A percentile compares a stretch with the other conserved stretches of the same genome.
Conservation (phyloP, 75 land plant species). For the Pinus taeda region DNA sequence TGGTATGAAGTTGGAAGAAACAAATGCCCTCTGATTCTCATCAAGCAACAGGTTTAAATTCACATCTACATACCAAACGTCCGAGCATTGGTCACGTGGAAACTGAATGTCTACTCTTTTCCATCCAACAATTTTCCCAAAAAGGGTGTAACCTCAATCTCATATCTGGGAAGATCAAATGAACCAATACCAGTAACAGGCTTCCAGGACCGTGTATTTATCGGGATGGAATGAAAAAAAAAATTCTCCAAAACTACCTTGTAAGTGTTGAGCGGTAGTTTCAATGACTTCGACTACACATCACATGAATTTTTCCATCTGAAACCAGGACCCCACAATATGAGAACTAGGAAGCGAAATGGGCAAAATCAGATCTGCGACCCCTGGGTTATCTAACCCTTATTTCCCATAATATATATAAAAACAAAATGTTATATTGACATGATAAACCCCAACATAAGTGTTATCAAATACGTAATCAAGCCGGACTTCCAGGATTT, state of each 20-base stretch:
- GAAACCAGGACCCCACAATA: conserved; percentile 85
- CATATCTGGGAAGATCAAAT: conserved; percentile 15
- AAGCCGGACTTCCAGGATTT: conserved; percentile 17
- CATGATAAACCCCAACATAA: conserved; percentile 32
- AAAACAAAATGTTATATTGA: conserved; percentile 17
- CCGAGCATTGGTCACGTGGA: conserved; percentile 22
- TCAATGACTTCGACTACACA: conserved; percentile 24
- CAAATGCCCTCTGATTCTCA: conserved; percentile 11
- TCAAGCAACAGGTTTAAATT: conserved; percentile 58
- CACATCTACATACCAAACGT: conserved; percentile 31
- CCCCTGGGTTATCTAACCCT: neutral
- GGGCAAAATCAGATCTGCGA: conserved; percentile 56
- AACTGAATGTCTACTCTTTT: conserved; percentile 19
- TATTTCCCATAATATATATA: neutral
- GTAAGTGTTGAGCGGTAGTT: conserved; percentile 61
- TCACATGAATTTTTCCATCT: conserved; percentile 47
- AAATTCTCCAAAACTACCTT: conserved; percentile 78
- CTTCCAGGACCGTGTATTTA: conserved; percentile 34
- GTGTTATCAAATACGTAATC: conserved; percentile 14
- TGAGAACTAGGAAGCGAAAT: conserved; percentile 37
- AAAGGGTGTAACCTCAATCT: conserved; percentile 41
- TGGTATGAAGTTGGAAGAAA: neutral
- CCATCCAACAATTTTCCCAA: conserved; percentile 35
- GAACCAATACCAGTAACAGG: conserved; percentile 75
- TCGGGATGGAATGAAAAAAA: conserved; percentile 46